phyloP scores from a whole-genome alignment of 2,329 filamentous ascomycete genomes.

The Harringtonia aguacate region DNA sequence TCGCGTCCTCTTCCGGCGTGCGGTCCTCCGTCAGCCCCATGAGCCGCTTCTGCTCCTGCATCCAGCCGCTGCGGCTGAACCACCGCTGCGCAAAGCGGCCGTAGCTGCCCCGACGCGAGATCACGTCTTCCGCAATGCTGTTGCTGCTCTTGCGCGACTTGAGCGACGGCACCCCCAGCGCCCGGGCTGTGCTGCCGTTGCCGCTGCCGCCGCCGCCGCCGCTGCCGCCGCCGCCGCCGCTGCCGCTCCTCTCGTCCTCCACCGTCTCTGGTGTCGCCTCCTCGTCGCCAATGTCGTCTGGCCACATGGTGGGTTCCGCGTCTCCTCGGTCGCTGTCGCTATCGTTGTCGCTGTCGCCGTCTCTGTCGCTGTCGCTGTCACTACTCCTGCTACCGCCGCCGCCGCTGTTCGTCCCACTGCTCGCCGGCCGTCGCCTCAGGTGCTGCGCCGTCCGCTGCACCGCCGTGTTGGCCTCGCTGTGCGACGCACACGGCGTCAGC shows the following conservation, averaged over 20 bases:
- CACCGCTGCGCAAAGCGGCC: slow-evolving; percentile 82
- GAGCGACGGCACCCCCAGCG: background rate
- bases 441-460: slow-evolving; percentile 49
- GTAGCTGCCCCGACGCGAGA: slow-evolving; percentile 71
- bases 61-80: slow-evolving; percentile 82
- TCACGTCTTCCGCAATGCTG: slow-evolving; percentile 81
- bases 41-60: slow-evolving; percentile 55
- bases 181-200: background rate
- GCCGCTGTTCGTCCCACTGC: slow-evolving; percentile 29
- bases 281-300: slow-evolving; percentile 7
- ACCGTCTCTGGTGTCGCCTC: background rate
- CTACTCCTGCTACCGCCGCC: slow-evolving; percentile 24
- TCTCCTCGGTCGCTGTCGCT: slow-evolving; percentile 6
- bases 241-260: no score
- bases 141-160: slow-evolving; percentile 21
- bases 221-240: slow-evolving; percentile 20
- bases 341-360: slow-evolving; percentile 7
- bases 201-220: background rate
- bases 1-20: slow-evolving; percentile 20
- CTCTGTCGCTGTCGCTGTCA: slow-evolving; percentile 15
- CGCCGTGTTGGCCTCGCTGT: slow-evolving; percentile 60
- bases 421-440: slow-evolving; percentile 25
- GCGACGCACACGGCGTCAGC: slow-evolving; percentile 76
- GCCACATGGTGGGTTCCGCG: slow-evolving; percentile 15
- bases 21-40: slow-evolving; percentile 54